These are phyloP conservation scores for Tuber indicum DNA, from an alignment of 495 filamentous ascomycete genomes.

Conservation along the genomic window DNA sequence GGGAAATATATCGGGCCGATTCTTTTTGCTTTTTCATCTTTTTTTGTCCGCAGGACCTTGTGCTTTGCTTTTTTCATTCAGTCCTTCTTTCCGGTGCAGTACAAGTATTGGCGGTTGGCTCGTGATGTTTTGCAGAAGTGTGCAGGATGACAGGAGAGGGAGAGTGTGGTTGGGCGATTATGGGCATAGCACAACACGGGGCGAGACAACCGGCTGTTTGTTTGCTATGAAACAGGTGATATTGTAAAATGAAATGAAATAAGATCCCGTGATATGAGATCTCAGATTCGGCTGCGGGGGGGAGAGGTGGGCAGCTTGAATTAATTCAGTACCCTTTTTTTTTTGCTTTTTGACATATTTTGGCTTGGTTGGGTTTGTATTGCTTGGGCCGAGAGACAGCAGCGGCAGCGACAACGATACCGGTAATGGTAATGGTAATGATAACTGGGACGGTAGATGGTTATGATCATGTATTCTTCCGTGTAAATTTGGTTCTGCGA, in stretches of 20 bases:
- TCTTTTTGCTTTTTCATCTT: neutral
- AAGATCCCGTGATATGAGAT: neutral
- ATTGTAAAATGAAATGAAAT: neutral
- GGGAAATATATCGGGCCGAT: neutral
- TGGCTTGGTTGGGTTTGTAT: neutral
- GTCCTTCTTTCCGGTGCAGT: neutral
- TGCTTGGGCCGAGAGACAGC: neutral
- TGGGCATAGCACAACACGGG: neutral
- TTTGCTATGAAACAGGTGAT: neutral
- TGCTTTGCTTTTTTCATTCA: neutral
- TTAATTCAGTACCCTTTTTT: neutral
- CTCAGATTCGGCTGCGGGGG: neutral
- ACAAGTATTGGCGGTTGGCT: neutral
- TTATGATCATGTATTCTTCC: neutral
- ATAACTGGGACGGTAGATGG: neutral
- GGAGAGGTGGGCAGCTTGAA: neutral
- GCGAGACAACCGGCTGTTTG: neutral
- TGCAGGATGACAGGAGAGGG: neutral
- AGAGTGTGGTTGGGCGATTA: neutral
- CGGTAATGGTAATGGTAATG: neutral
- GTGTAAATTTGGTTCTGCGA: neutral
- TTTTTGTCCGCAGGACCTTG: neutral
- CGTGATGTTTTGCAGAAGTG: neutral
- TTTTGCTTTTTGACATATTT: neutral
- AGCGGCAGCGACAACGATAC: neutral